Evolutionary conservation across 495 filamentous ascomycete genomes (phyloP), one percentile per base, ranked within the genome.

Genomic region (Podospora didyma): DNA sequence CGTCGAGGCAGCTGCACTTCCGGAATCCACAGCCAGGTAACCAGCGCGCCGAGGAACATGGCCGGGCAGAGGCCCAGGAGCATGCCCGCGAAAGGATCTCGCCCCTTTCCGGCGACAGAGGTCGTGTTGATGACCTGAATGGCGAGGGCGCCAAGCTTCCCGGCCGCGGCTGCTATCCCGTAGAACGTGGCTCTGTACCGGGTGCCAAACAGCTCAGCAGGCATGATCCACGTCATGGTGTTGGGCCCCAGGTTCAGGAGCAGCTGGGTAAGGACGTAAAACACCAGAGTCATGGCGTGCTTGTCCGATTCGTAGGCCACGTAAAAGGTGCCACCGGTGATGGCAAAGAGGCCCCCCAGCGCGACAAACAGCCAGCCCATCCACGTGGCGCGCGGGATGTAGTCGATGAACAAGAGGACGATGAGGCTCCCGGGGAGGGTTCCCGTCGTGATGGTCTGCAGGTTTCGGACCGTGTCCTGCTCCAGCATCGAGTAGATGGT

Each of bases 201-300:
- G 0, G 73, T 77, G 7, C 65, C 66, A 45, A 77, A 77, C 37
- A 74, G 64, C 62, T 77, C 74, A 4, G 71, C 73, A 4, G 73
- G 65, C 37, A 78, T 67, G 57, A 86, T 85, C 62, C 85, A 87
- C 0, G 79, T 83, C 28, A 83, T 80, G 24, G 78, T 79, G 60
- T 85, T 86, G 34, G 82, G 81, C 67, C 84, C 84, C 24, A 86
- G 76, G 58, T 87, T 86, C 69, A 86, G 88, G 16, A 86, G 58
- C 0, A 83, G 62, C 64, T 88, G 81, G 21, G 78, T 79, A 20
- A 88, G 39, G 23, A 82, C 75, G 57, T 86, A 87, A 2, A 89
- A 61, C 0, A 73, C 67, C 9, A 88, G 76, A 7, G 77, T 78
- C 3, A 75, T 66, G 0, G 74, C 69, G 46, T 81, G 74, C 65